These are phyloP conservation scores for Yamadazyma diospyri DNA, from an alignment of 1,139 yeast genomes.

Conservation along the genomic window DNA sequence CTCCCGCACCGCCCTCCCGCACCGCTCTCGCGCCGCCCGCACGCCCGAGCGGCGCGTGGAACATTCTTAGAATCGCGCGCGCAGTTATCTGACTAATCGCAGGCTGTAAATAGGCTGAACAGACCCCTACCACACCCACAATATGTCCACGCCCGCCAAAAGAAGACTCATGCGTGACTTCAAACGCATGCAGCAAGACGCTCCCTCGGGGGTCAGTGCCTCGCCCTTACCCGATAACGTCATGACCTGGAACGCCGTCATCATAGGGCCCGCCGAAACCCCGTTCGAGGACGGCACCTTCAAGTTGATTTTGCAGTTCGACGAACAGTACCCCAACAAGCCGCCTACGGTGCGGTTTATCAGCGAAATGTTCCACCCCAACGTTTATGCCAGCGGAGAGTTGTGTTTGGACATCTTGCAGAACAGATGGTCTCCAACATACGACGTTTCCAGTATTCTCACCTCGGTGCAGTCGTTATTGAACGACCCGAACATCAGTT, in stretches of 20 bases:
- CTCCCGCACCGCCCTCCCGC: too few species aligned
- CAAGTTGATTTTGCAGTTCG: slow-evolving; percentile 80
- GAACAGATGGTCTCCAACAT: slow-evolving; percentile 98
- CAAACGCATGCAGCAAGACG: slow-evolving; percentile 97
- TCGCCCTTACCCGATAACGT: slow-evolving; percentile 96
- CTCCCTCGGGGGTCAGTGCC: slow-evolving; percentile 97
- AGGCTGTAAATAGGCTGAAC: too few species aligned
- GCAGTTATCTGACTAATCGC: too few species aligned
- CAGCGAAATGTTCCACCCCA: slow-evolving; percentile 96
- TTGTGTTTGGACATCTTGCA: slow-evolving; percentile 93
- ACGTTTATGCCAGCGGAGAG: slow-evolving; percentile 94
- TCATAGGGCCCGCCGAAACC: slow-evolving; percentile 96
- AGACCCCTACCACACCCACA: too few species aligned
- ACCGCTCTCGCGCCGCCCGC: too few species aligned
- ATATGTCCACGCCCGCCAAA: slow-evolving; percentile 96
- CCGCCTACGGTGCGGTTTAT: slow-evolving; percentile 92
- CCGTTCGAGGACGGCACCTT: slow-evolving; percentile 99
- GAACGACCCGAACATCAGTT: slow-evolving; percentile 93
- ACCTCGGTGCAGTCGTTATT: slow-evolving; percentile 84
- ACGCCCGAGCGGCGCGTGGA: too few species aligned
- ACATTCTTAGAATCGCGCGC: too few species aligned
- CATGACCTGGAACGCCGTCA: slow-evolving; percentile 97
- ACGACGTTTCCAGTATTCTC: slow-evolving; percentile 94
- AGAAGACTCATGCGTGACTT: slow-evolving; percentile 98
- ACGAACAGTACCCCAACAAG: slow-evolving; percentile 96